Evolutionary conservation across 140 eudicot genomes (phyloP).

Genomic region (Oenanthe javanica): DNA sequence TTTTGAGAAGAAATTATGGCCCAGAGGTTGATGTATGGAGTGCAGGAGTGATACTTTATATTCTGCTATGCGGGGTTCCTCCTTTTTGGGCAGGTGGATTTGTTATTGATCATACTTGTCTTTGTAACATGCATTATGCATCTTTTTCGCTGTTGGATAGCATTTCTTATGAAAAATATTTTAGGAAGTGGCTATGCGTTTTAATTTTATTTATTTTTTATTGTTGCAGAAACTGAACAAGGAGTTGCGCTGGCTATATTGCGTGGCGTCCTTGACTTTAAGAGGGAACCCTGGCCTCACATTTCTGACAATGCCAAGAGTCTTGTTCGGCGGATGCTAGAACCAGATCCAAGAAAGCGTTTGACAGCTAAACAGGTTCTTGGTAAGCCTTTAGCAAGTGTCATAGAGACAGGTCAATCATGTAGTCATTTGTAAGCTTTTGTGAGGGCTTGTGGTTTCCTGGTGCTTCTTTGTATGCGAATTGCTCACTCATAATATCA

Average conservation of each 20-base stretch:
- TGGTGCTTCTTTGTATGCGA: neutral
- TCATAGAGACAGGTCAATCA: neutral
- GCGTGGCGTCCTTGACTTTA: constrained; percentile 75
- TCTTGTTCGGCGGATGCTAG: constrained; percentile 76
- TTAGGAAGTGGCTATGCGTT: neutral
- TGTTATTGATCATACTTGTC: neutral
- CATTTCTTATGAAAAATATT: neutral
- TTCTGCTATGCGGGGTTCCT: constrained; percentile 89
- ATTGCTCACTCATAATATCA: neutral
- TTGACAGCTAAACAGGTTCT: constrained; percentile 86
- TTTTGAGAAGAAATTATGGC: constrained; percentile 80
- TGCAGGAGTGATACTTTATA: constrained; percentile 88
- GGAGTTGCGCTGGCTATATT: constrained; percentile 89
- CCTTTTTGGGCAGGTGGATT: constrained; percentile 96
- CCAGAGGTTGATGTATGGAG: constrained; percentile 98
- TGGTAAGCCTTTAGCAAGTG: constrained; percentile 43
- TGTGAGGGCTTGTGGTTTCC: neutral
- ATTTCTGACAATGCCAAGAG: constrained; percentile 78
- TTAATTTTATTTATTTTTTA: neutral
- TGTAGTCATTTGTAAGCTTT: neutral
- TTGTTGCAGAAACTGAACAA: constrained; percentile 72
- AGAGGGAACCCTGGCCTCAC: constrained; percentile 97
- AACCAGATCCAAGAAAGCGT: constrained; percentile 72
- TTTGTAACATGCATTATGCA: neutral
- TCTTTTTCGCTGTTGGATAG: neutral